Conservation (phyloP, 2,329 filamentous ascomycete species). For the Alternaria ethzedia region DNA sequence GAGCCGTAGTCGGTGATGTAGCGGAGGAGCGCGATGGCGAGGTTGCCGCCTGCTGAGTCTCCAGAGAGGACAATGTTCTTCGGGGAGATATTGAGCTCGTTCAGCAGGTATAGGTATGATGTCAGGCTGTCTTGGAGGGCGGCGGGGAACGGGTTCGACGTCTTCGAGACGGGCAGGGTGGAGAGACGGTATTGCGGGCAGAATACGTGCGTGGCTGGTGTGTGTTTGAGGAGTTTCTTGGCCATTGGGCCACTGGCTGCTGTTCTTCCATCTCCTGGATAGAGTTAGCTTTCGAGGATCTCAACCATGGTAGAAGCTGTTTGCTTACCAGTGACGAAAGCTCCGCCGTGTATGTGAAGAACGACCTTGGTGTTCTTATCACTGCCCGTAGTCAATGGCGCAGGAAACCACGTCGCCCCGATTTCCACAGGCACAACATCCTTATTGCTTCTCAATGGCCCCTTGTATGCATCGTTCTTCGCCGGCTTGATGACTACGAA, state of each 20-base stretch:
- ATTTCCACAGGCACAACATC: slow-evolving; percentile 47
- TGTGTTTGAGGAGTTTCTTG: slow-evolving; percentile 45
- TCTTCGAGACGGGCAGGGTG: slow-evolving; percentile 44
- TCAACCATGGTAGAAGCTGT: too few relatives aligned
- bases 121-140: slow-evolving; percentile 59
- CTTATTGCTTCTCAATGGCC: slow-evolving; percentile 37
- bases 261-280: slow-evolving; percentile 45
- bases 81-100: slow-evolving; percentile 49
- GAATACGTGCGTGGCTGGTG: slow-evolving; percentile 50
- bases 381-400: slow-evolving; percentile 18
- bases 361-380: slow-evolving; percentile 43
- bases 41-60: slow-evolving; percentile 59
- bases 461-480: slow-evolving; percentile 30
- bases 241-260: slow-evolving; percentile 41
- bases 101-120: slow-evolving; percentile 54
- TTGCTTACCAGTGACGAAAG: slow-evolving; percentile 50
- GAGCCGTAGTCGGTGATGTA: slow-evolving; percentile 54
- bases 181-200: slow-evolving; percentile 58
- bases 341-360: slow-evolving; percentile 59
- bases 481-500: slow-evolving; percentile 45
- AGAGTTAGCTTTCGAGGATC: background rate
- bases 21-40: slow-evolving; percentile 53
- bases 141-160: slow-evolving; percentile 57
- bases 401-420: slow-evolving; percentile 54
- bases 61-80: slow-evolving; percentile 54